These are phyloP conservation scores for Ganoderma lingzhi DNA, from an alignment of 1,284 basidiomycete genomes.

Conservation along the genomic window DNA sequence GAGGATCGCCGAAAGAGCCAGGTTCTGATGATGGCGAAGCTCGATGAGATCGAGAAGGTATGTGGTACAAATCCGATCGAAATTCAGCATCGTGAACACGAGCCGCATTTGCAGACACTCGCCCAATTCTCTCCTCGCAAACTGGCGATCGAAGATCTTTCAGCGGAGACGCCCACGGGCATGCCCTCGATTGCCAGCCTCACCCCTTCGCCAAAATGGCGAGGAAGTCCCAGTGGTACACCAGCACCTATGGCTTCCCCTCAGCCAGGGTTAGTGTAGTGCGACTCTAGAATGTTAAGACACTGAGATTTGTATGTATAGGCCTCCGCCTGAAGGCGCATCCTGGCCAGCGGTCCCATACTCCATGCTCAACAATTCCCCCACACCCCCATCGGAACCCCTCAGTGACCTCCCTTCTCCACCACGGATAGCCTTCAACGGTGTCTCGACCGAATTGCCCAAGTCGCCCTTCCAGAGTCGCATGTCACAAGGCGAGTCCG, in stretches of 20 bases:
- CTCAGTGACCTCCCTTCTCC: conserved; percentile 51
- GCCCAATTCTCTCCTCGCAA: conserved; percentile 74
- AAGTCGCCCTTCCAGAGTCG: conserved; percentile 49
- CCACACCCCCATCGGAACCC: conserved; percentile 23
- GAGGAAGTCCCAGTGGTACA: conserved; percentile 16
- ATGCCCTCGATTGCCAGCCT: conserved; percentile 36
- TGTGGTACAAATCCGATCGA: conserved; percentile 29
- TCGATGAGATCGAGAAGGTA: conserved; percentile 81
- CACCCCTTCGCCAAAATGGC: conserved; percentile 40
- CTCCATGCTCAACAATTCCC: conserved; percentile 37
- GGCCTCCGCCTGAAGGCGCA: conserved; percentile 34
- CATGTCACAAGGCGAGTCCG: conserved; percentile 37
- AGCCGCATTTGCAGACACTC: conserved; percentile 54
- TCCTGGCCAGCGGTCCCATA: conserved; percentile 50
- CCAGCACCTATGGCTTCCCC: conserved; percentile 25
- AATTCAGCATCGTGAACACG: not conserved
- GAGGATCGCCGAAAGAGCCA: conserved; percentile 77
- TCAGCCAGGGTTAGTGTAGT: conserved; percentile 33
- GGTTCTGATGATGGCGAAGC: conserved; percentile 69
- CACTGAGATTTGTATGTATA: conserved; percentile 27
- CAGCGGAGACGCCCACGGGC: conserved; percentile 48
- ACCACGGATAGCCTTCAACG: conserved; percentile 72
- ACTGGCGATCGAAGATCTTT: conserved; percentile 56
- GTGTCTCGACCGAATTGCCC: conserved; percentile 66
- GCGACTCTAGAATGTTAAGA: conserved; percentile 26